Percentiles rank a stretch among this genome's conserved stretches.
Evolutionary conservation across 1,284 basidiomycete species (phyloP).

Genomic region (Rhodotorula sp.): DNA sequence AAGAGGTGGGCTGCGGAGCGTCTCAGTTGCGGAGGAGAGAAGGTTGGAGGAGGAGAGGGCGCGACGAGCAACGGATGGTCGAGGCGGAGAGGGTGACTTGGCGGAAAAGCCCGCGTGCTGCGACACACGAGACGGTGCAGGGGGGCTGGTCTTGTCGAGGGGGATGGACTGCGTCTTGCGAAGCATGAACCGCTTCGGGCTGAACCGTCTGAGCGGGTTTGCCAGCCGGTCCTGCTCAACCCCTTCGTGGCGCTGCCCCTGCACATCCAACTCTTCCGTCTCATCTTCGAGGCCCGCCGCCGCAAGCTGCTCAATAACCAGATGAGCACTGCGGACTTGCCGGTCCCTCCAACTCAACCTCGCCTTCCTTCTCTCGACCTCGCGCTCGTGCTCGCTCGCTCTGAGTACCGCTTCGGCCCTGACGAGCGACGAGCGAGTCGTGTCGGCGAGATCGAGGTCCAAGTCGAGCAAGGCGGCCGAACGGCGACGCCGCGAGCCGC

Average conservation of each 20-base stretch:
- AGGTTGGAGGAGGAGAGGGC: background rate
- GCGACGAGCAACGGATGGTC: background rate
- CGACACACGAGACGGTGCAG: background rate
- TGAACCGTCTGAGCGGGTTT: background rate
- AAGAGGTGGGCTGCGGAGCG: too few relatives aligned
- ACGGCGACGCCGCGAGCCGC: conserved; percentile 1
- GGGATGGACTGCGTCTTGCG: conserved; percentile 6
- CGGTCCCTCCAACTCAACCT: conserved; percentile 4
- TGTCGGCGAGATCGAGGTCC: background rate
- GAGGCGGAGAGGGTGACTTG: background rate
- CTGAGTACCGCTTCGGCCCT: conserved; percentile 20
- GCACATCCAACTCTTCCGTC: background rate
- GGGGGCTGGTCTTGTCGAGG: background rate
- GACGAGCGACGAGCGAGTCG: conserved; percentile 13
- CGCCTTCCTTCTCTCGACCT: conserved; percentile 8
- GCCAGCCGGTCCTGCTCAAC: background rate
- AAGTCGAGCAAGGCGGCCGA: conserved; percentile 19
- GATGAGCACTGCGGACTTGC: background rate
- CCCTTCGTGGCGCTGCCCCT: too few relatives aligned
- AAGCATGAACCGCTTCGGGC: conserved; percentile 6
- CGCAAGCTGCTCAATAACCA: background rate
- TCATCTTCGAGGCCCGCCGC: background rate
- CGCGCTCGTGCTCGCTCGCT: conserved; percentile 16
- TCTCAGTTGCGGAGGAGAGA: background rate
- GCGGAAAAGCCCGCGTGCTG: background rate